Evolutionary conservation across 2,329 filamentous ascomycete genomes (phyloP), one percentile per base, ranked within the genome.

Genomic region (Blastomyces gilchristii): DNA sequence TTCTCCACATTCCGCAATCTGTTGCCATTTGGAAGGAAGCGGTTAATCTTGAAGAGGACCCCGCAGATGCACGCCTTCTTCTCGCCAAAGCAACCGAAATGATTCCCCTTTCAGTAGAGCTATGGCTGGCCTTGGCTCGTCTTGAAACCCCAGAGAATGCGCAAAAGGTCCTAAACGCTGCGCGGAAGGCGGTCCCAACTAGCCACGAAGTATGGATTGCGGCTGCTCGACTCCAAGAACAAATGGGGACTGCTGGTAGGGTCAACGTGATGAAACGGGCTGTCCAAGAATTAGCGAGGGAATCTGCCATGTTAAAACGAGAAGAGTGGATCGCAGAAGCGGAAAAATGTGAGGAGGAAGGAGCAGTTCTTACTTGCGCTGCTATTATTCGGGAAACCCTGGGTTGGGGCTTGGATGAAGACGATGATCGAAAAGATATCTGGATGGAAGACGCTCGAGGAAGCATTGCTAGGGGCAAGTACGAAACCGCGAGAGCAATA

Each of bases 1-100:
- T 99, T 54, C 90, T 97, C 70, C 88, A 96, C 71, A 89, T 97
- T 50, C 92, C 92, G 0, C 91, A 96, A 71, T 97, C 93, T 0
- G 94, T 97, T 58, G 88, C 90, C 52, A 83, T 99, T n/a, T 99
- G 94, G 94, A 99, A 97, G 73, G 91, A 95, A 73, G 88, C 93
- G 5, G 93, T 99, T 66, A 97, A 97, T 69, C 79, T 97, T 62
- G 94, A 97, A 72, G 93, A 97, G 71, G 88, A 96, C 68, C 85
- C 89, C 0, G 88, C 87, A 39, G 91, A 97, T 77, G 95, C 95
- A 4, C 87, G 87, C 66, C 80, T 99, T 63, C 82, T 99, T 62
- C 84, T 99, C 57, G 92, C 91, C 58, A 97, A 97, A 77, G 95
- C 95, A 0, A 96, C 92, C 0, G 92, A 99, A 70, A 88, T 97